Conservation (phyloP, 2,329 filamentous ascomycete species). For the Fusarium sp. region DNA sequence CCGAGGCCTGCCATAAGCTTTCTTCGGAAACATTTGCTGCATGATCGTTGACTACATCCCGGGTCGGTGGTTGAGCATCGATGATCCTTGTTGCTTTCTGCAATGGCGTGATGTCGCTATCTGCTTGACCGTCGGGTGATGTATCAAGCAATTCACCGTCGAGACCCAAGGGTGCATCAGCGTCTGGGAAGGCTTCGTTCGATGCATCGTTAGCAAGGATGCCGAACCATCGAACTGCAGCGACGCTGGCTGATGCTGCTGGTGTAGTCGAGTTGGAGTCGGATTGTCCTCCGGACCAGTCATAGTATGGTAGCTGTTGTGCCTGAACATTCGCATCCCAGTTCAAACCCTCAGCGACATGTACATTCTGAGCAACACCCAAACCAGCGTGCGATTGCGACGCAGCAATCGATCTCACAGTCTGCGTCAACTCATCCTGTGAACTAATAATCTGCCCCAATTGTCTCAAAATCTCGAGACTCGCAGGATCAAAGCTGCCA, state of each 20-base stretch:
- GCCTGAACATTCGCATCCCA: background rate
- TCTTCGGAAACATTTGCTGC: background rate
- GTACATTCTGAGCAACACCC: background rate
- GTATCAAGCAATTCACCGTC: conserved; percentile 20
- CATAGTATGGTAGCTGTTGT: background rate
- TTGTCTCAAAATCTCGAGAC: conserved; percentile 46
- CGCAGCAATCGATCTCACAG: conserved; percentile 23
- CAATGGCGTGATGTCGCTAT: conserved; percentile 20
- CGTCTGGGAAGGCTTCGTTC: background rate
- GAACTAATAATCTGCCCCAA: conserved; percentile 34
- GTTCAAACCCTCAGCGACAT: background rate
- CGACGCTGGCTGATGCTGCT: conserved; percentile 36
- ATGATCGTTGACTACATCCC: background rate
- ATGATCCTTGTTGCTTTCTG: conserved; percentile 33
- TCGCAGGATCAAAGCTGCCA: conserved; percentile 50
- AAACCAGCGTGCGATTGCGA: background rate
- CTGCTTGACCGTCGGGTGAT: background rate
- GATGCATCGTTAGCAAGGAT: conserved; percentile 35
- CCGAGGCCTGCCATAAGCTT: conserved; percentile 35
- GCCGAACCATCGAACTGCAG: conserved; percentile 41
- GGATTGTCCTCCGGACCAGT: conserved; percentile 15
- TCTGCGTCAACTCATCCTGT: conserved; percentile 32
- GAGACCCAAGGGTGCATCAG: background rate
- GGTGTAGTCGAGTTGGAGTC: conserved; percentile 36
- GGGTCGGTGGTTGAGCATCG: conserved; percentile 14